phyloP scores from a whole-genome alignment of 1,284 basidiomycete genomes.

The Pisolithus thermaeus region DNA sequence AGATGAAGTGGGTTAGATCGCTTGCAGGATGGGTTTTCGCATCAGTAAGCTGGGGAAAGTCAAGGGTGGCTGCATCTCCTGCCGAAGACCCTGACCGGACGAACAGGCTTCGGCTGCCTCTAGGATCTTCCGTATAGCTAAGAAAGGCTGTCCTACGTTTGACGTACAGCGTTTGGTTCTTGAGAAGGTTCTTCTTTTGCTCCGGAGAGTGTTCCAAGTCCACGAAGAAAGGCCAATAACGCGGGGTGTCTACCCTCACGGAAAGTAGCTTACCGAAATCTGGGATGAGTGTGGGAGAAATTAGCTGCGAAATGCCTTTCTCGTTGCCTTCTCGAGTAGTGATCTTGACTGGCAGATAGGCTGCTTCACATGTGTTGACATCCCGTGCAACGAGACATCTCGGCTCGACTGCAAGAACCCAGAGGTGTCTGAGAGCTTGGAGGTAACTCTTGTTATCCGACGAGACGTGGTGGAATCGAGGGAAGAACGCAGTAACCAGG shows the following conservation, averaged over 20 bases:
- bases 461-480: slow-evolving; percentile 73
- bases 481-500: slow-evolving; percentile 88
- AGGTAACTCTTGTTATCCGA: slow-evolving; percentile 89
- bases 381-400: slow-evolving; percentile 88
- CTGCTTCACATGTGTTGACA: slow-evolving; percentile 83
- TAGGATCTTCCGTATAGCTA: slow-evolving; percentile 89
- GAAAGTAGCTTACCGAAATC: slow-evolving; percentile 75
- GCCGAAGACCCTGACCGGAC: slow-evolving; percentile 72
- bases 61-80: slow-evolving; percentile 69
- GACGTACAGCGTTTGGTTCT: slow-evolving; percentile 81
- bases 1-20: slow-evolving; percentile 78
- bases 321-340: slow-evolving; percentile 61
- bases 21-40: slow-evolving; percentile 59
- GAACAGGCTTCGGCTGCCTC: slow-evolving; percentile 86
- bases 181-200: slow-evolving; percentile 68
- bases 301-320: slow-evolving; percentile 64
- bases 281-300: slow-evolving; percentile 89
- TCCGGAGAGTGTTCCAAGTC: slow-evolving; percentile 63
- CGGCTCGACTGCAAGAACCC: slow-evolving; percentile 94
- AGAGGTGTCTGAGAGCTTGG: slow-evolving; percentile 91
- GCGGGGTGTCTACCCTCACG: slow-evolving; percentile 83
- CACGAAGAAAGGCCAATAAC: slow-evolving; percentile 91
- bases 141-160: slow-evolving; percentile 90
- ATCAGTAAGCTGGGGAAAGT: slow-evolving; percentile 73
- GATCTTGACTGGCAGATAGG: slow-evolving; percentile 88